Evolutionary conservation across 2,329 filamentous ascomycete genomes (phyloP).

Genomic region (Venturia pyrina): DNA sequence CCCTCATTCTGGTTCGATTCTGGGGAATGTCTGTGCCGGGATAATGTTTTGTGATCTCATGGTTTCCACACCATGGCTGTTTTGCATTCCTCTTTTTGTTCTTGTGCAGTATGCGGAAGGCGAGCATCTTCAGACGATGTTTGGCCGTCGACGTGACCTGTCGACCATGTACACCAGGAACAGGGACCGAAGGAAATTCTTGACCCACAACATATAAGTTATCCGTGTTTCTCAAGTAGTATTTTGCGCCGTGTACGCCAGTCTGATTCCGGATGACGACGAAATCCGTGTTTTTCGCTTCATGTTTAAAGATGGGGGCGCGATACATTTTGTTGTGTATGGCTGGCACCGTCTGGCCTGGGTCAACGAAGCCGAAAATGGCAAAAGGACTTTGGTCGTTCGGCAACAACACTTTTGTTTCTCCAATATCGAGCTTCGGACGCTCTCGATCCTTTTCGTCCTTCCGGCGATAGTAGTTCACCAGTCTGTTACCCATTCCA

Average conservation of each 20-base stretch:
- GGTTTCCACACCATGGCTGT: constrained; percentile 71
- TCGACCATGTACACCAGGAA: constrained; percentile 85
- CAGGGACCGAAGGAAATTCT: constrained; percentile 81
- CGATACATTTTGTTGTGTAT: constrained; percentile 94
- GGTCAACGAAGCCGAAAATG: constrained; percentile 85
- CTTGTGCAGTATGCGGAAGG: constrained; percentile 77
- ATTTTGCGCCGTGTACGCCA: constrained; percentile 64
- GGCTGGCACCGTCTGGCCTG: constrained; percentile 81
- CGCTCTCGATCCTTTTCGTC: constrained; percentile 66
- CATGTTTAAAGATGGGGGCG: constrained; percentile 85
- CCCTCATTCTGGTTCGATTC: constrained; percentile 92
- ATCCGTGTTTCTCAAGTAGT: constrained; percentile 81
- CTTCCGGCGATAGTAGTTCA: constrained; percentile 92
- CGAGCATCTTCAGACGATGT: constrained; percentile 91
- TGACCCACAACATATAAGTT: constrained; percentile 88
- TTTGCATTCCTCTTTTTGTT: constrained; percentile 59
- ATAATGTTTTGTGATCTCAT: constrained; percentile 57
- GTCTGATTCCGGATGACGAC: constrained; percentile 75
- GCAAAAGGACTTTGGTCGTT: constrained; percentile 96
- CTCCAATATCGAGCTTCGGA: constrained; percentile 75
- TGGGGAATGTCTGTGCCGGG: constrained; percentile 90
- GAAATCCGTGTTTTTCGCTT: constrained; percentile 70
- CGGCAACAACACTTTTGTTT: constrained; percentile 76
- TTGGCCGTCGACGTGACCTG: constrained; percentile 97
- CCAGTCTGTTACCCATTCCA: constrained; percentile 90